phyloP scores from a whole-genome alignment of 2,329 filamentous ascomycete genomes.

The Penicillium sp. region DNA sequence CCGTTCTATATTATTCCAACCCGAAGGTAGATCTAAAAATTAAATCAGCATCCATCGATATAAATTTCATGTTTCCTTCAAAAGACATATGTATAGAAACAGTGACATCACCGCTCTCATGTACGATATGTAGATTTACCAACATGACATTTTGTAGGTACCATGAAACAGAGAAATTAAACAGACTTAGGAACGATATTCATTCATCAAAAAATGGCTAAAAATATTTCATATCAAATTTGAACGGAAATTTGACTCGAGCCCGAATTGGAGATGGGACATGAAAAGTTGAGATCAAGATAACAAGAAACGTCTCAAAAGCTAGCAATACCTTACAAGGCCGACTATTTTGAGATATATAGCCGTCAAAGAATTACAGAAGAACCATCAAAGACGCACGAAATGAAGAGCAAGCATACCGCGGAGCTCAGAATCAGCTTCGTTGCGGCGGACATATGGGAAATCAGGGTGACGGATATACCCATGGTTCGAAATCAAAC shows the following conservation, averaged over 20 bases:
- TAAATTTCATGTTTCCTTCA: background rate
- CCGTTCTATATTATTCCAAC: background rate
- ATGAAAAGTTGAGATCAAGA: background rate
- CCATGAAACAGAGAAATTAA: background rate
- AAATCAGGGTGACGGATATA: background rate
- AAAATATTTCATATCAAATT: background rate
- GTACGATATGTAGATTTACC: background rate
- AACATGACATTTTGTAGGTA: background rate
- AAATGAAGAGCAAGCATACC: background rate
- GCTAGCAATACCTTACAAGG: conserved; percentile 7
- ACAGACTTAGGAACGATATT: background rate
- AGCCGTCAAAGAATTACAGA: conserved; percentile 15
- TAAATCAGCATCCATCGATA: background rate
- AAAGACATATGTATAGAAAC: background rate
- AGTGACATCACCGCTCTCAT: background rate
- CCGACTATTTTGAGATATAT: background rate
- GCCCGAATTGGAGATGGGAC: background rate
- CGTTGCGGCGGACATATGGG: background rate
- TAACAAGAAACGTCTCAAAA: background rate
- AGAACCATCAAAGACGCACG: background rate
- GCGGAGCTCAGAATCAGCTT: background rate
- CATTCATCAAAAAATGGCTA: background rate
- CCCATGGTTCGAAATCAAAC: conserved; percentile 2
- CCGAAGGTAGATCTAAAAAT: background rate
- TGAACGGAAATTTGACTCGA: background rate